Percentiles rank a stretch among this genome's conserved stretches.
Evolutionary conservation across 805 yeast genomes (phyloP).

Genomic region (Yarrowia yakushimensis): DNA sequence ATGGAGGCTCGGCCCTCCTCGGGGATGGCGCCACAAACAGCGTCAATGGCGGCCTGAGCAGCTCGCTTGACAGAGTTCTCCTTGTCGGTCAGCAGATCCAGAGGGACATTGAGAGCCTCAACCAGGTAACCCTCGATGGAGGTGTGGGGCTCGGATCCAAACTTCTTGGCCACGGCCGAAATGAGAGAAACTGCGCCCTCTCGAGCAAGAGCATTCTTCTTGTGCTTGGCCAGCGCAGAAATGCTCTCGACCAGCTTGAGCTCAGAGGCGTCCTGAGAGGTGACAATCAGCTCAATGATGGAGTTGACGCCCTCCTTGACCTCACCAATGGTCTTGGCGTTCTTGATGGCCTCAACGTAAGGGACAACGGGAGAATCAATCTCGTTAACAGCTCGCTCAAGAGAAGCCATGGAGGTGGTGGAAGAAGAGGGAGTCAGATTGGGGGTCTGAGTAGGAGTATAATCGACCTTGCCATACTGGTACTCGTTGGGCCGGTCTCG

Average conservation of each 20-base stretch:
- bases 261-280: conserved; percentile 49
- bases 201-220: conserved; percentile 68
- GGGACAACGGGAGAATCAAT: conserved; percentile 66
- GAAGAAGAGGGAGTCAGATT: conserved; percentile 32
- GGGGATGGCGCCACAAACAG: conserved; percentile 67
- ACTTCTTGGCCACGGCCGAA: conserved; percentile 55
- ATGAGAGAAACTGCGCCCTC: conserved; percentile 70
- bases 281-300: conserved; percentile 52
- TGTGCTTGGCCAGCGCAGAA: conserved; percentile 65
- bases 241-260: conserved; percentile 66
- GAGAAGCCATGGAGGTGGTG: conserved; percentile 70
- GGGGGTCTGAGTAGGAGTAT: conserved; percentile 18
- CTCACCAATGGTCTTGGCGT: conserved; percentile 51
- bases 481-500: conserved; percentile 24
- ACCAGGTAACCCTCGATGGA: conserved; percentile 75
- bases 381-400: conserved; percentile 68
- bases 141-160: conserved; percentile 51
- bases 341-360: conserved; percentile 50
- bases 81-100: conserved; percentile 78
- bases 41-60: conserved; percentile 74
- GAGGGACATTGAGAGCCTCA: conserved; percentile 57
- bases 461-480: conserved; percentile 15
- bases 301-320: conserved; percentile 52
- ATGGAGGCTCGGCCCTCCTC: conserved; percentile 73
- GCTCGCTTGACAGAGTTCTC: conserved; percentile 82